Base-by-base conservation (phyloP, 139 green algal genomes). In the Nannochloris sp. region DNA sequence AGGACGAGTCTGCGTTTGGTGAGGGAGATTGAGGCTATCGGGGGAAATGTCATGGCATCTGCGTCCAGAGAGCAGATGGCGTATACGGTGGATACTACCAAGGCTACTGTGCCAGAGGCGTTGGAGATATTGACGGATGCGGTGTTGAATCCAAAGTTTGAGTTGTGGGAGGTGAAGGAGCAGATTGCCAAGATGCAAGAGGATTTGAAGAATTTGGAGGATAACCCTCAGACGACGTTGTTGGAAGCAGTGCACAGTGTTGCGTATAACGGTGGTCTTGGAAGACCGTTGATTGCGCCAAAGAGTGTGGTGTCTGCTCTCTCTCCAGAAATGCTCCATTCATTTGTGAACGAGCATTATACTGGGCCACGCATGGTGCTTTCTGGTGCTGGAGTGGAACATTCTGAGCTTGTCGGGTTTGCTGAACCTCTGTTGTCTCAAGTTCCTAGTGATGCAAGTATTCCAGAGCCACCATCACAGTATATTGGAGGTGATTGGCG, bases 51-150 rank as follows among this genome's bases (percentile, higher is more conserved):
- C 14, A 49, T 84, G 14, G 90, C 91, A 4, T 89, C 82, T 29
- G 88, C 83, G 28, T 83, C 75, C 2, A 62, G 83, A 10, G 89
- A 93, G 68, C 79, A 93, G 82, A 94, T 97, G 79, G 82, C 72
- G 8, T 97, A 96, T 85, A 92, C 83, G 48, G 85, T 91, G 20
- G 92, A 98, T 69, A 86, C 76, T 45, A 65, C 91, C 31, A 85
- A 88, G 70, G 88, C 79, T 9, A 71, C 77, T 56, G 49, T 91
- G 16, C 81, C 91, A 3, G 83, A 89, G 44, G 81, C 87, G 3
- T 76, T 96, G 53, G 92, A 98, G 79, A 44, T 98, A 9, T 73
- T 98, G 62, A 73, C 75, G 8, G 92, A 98, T 75, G 74, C 72
- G 3, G 88, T 96, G 29, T 59, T 95, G 1, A 96, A 97, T 77